Conservation (phyloP, 2,329 filamentous ascomycete species). For the Cercospora sesami region DNA sequence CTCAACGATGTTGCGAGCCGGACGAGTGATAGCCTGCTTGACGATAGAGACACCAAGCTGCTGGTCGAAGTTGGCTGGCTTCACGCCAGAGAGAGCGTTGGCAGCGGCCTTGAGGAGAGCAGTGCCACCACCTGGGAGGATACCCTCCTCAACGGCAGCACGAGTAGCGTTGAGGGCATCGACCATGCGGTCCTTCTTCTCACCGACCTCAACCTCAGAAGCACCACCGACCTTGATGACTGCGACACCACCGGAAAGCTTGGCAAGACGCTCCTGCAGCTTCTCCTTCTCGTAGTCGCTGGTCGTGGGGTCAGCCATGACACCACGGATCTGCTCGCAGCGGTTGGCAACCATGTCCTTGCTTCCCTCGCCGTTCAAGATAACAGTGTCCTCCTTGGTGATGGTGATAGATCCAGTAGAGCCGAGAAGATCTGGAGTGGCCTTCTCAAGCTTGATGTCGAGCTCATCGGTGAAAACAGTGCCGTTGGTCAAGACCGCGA, state of each 20-base stretch:
- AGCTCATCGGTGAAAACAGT: constrained; percentile 98
- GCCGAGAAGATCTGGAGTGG: constrained; percentile 91
- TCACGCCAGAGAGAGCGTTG: constrained; percentile 79
- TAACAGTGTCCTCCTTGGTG: constrained; percentile 99
- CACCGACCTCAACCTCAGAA: constrained; percentile 96
- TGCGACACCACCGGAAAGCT: constrained; percentile 97
- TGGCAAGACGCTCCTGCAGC: constrained; percentile 98
- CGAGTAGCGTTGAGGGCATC: constrained; percentile 97
- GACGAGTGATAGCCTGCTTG: constrained; percentile 96
- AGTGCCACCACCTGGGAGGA: constrained; percentile 96
- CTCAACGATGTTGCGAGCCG: constrained; percentile 93
- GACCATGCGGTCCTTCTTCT: constrained; percentile 99
- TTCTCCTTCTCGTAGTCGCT: constrained; percentile 99
- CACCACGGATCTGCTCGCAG: constrained; percentile 98
- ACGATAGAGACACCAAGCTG: constrained; percentile 96
- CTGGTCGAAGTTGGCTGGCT: constrained; percentile 96
- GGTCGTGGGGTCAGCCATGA: constrained; percentile 89
- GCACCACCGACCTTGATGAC: constrained; percentile 99
- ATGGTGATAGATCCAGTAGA: constrained; percentile 98
- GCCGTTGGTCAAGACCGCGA: constrained; percentile 92
- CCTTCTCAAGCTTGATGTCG: constrained; percentile 98
- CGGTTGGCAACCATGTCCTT: constrained; percentile 92
- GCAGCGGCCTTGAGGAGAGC: constrained; percentile 94
- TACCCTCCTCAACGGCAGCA: constrained; percentile 97
- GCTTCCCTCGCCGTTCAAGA: constrained; percentile 93